Conservation (phyloP, 768 basidiomycete species). For the Tylopilus subfusipes region DNA sequence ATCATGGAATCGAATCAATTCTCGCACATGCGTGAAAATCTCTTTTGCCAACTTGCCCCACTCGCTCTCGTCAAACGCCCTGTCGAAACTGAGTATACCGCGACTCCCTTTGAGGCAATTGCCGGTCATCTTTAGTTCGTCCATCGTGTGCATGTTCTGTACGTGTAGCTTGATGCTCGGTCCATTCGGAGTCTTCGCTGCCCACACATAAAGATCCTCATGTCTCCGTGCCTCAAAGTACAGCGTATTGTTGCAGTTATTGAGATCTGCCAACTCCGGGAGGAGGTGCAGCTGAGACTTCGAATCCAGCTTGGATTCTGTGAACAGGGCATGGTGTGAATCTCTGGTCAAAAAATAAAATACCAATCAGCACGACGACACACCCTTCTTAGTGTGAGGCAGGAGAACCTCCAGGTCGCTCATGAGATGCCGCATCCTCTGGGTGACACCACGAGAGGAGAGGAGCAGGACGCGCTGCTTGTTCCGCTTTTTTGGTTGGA, state of each 20-base stretch:
- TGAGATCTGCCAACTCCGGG: conserved; percentile 94
- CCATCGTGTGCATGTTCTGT: conserved; percentile 99
- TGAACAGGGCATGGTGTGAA: background rate
- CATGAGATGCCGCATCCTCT: conserved; percentile 97
- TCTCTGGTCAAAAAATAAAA: background rate
- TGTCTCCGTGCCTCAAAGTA: conserved; percentile 97
- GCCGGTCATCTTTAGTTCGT: conserved; percentile 98
- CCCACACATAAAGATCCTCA: conserved; percentile 96
- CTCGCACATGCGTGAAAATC: conserved; percentile 83
- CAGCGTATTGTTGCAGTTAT: conserved; percentile 95
- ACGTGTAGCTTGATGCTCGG: conserved; percentile 97
- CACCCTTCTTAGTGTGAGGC: conserved; percentile 97
- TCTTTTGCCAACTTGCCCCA: conserved; percentile 89
- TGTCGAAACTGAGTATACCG: conserved; percentile 90
- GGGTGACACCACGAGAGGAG: conserved; percentile 90
- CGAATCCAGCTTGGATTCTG: conserved; percentile 96
- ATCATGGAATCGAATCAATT: background rate
- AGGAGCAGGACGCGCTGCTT: conserved; percentile 94
- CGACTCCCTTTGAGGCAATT: conserved; percentile 96
- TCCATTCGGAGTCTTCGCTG: conserved; percentile 94
- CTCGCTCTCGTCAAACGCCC: conserved; percentile 82
- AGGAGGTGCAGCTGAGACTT: conserved; percentile 90
- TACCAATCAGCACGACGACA: conserved; percentile 26
- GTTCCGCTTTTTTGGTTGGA: conserved; percentile 63
- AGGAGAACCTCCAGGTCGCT: conserved; percentile 85